A percentile compares a stretch with the other conserved stretches of the same genome.
phyloP scores from a whole-genome alignment of 768 basidiomycete genomes.

The Coprinellus micaceus region DNA sequence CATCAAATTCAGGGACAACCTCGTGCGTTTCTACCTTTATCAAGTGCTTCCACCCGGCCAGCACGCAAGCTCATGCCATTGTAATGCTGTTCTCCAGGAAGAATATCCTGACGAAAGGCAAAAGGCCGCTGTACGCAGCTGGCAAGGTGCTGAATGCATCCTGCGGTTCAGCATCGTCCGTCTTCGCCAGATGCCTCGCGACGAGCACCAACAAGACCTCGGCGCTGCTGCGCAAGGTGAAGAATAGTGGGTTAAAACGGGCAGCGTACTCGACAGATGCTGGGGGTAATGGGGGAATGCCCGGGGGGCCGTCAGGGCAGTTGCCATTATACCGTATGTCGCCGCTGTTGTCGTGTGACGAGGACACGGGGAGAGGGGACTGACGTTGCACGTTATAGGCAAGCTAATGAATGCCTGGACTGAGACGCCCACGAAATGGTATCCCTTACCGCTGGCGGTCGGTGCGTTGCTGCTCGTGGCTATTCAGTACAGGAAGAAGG shows the following conservation, averaged over 20 bases:
- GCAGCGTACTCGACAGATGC: conserved; percentile 35
- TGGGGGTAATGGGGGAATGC: conserved; percentile 23
- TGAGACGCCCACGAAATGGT: conserved; percentile 90
- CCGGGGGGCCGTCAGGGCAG: conserved; percentile 19
- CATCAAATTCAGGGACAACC: conserved; percentile 4
- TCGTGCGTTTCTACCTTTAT: conserved; percentile 7
- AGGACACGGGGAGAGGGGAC: conserved; percentile 4
- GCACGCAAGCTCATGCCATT: neutral
- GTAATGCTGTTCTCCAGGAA: conserved; percentile 49
- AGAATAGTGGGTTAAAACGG: conserved; percentile 32
- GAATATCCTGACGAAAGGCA: conserved; percentile 47
- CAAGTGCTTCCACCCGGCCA: conserved; percentile 1
- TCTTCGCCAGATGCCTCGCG: conserved; percentile 49
- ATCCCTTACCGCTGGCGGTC: conserved; percentile 86
- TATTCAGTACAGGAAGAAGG: conserved; percentile 68
- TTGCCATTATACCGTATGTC: conserved; percentile 53
- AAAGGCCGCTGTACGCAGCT: conserved; percentile 54
- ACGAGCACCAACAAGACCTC: conserved; percentile 52
- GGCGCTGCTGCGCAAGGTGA: conserved; percentile 44
- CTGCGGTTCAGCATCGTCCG: conserved; percentile 43
- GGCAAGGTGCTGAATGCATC: conserved; percentile 52
- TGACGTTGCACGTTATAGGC: conserved; percentile 33
- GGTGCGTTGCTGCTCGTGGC: conserved; percentile 84
- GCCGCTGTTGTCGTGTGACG: neutral
- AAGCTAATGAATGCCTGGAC: conserved; percentile 76